Evolutionary conservation across 306 rosid species (phyloP).

Genomic region (Cucumis cinereus): DNA sequence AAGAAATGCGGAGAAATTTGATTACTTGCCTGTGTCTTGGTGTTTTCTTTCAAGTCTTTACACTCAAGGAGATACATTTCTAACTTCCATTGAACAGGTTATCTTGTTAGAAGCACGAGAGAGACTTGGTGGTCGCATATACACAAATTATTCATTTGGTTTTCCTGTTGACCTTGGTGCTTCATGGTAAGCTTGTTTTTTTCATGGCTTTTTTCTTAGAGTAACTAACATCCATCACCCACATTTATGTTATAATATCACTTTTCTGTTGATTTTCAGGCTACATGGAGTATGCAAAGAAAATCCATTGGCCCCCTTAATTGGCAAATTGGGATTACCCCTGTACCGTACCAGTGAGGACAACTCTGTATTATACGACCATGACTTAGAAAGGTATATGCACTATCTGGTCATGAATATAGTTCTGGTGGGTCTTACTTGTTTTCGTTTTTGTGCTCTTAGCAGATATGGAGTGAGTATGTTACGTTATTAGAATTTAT

Average conservation of each 20-base stretch:
- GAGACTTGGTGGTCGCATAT: conserved; percentile 85
- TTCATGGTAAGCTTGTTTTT: conserved; percentile 50
- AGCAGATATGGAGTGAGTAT: too few relatives aligned
- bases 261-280: conserved; percentile 30
- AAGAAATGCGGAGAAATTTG: neutral
- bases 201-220: neutral
- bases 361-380: conserved; percentile 94
- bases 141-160: conserved; percentile 88
- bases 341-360: conserved; percentile 93
- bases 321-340: conserved; percentile 86
- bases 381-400: conserved; percentile 81
- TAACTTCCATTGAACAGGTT: conserved; percentile 36
- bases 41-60: neutral
- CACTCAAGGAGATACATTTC: neutral
- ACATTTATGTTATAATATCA: neutral
- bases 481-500: neutral
- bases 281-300: conserved; percentile 94
- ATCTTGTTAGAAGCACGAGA: conserved; percentile 77
- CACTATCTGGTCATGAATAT: neutral
- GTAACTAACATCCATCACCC: neutral
- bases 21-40: neutral
- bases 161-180: conserved; percentile 96
- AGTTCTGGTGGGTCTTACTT: neutral
- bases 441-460: neutral
- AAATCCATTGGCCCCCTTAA: conserved; percentile 89